Base-by-base conservation (phyloP, 768 basidiomycete genomes). In the Brasilioporus rufonigricans region DNA sequence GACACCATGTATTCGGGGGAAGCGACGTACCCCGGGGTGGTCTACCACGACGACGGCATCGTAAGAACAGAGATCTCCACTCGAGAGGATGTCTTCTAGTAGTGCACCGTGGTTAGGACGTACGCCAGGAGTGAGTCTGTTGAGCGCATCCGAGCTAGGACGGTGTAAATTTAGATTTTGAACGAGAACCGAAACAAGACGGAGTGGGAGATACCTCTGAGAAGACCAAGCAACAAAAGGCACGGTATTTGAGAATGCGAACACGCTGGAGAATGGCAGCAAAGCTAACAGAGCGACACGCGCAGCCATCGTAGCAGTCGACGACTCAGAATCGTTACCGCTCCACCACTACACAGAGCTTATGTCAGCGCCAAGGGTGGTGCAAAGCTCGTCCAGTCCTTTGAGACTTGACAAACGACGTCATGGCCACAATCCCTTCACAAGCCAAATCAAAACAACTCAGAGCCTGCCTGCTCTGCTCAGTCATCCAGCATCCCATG, bases 391-490 rank as follows among this genome's bases (percentile, higher is more conserved):
- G n/a, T n/a, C n/a, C n/a, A n/a, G n/a, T n/a, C n/a, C n/a, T n/a
- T 9, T n/a, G n/a, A n/a, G 5, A n/a, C 38, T 19, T 12, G n/a
- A 38, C 38, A 39, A 33, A 39, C 16, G 36, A 56, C 47, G 27
- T 44, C 49, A 72, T 73, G 66, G 77, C 76, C 23, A n/a, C 74
- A 1, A 81, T 88, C 59, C 89, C 84, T 16, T 63, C 73, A 1
- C 78, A 83, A 49, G 80, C 84, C 39, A 85, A 79, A 62, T 84
- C 85, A 54, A 90, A 86, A 65, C 80, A 84, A 53, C 82, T 95
- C 10, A 82, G 96, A 51, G 95, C 96, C 19, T 99, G 96, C 67
- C 79, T 98, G 2, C 80, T 98, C 38, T 99, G 97, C 72, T 97
- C 94, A 0, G 82, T 97, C 57, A 83, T 98, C 19, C 93, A 93